These are phyloP conservation scores for Anisodus acutangulus DNA, from an alignment of 257 asterid genomes.

Conservation along the genomic window DNA sequence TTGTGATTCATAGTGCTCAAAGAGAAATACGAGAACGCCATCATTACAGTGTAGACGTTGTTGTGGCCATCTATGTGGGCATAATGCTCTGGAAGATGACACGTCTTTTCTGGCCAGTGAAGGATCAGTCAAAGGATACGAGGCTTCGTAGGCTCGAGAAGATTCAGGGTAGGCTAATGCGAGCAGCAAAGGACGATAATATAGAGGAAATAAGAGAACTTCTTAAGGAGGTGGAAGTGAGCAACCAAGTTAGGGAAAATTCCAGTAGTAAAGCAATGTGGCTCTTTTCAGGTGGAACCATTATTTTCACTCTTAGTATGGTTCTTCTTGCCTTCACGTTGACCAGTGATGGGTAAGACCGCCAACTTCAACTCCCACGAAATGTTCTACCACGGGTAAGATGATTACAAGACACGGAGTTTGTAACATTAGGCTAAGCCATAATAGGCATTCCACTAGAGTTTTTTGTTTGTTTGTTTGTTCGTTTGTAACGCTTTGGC, in stretches of 20 bases:
- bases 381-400: constrained; percentile 16
- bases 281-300: constrained; percentile 79
- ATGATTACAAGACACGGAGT: not conserved
- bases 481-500: constrained; percentile 14
- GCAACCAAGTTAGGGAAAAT: constrained; percentile 48
- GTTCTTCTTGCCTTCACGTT: constrained; percentile 69
- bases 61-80: constrained; percentile 93
- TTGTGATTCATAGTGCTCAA: constrained; percentile 90
- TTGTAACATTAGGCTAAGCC: constrained; percentile 17
- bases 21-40: constrained; percentile 94
- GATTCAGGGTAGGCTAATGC: constrained; percentile 61
- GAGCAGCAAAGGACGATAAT: constrained; percentile 90
- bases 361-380: not conserved
- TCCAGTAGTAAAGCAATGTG: constrained; percentile 56
- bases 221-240: constrained; percentile 63
- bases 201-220: constrained; percentile 70
- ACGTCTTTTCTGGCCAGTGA: constrained; percentile 75
- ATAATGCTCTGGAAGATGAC: constrained; percentile 86
- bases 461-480: not conserved
- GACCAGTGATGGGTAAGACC: constrained; percentile 75
- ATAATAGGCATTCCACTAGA: not conserved
- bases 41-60: constrained; percentile 88
- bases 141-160: constrained; percentile 67
- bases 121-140: constrained; percentile 45
- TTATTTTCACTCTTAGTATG: constrained; percentile 57